A percentile compares a stretch with the other conserved stretches of the same genome.
Conservation (phyloP, 257 asterid species). For the Cruciata laevipes region DNA sequence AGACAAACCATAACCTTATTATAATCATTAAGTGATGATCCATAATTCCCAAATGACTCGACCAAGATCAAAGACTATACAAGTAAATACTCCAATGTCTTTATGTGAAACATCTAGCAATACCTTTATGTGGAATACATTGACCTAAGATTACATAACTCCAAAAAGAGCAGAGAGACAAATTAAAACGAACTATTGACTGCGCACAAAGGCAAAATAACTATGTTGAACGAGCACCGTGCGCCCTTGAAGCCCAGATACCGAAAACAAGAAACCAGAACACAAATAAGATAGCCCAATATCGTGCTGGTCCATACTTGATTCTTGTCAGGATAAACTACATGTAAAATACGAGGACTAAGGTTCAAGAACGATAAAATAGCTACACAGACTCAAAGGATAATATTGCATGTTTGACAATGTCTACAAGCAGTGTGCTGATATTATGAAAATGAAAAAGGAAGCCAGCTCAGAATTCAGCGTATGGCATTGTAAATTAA, state of each 20-base stretch:
- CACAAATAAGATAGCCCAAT: constrained; percentile 90
- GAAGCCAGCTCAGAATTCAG: neutral
- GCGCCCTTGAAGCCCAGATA: constrained; percentile 94
- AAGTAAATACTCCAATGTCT: too few species aligned
- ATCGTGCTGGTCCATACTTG: constrained; percentile 94
- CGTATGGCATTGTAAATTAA: neutral
- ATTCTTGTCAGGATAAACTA: constrained; percentile 91
- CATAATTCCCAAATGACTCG: neutral
- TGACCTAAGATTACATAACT: neutral
- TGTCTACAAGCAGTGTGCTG: neutral
- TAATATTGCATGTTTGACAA: neutral
- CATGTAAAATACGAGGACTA: constrained; percentile 14
- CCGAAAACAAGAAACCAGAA: constrained; percentile 96
- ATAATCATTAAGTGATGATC: neutral
- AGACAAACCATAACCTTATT: too few species aligned
- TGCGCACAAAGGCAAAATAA: neutral
- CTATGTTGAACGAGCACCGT: constrained; percentile 47
- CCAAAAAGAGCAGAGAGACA: too few species aligned
- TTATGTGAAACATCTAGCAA: neutral
- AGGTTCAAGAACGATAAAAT: neutral
- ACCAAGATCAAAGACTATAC: neutral
- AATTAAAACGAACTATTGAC: neutral
- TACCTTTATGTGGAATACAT: neutral
- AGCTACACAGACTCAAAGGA: neutral
- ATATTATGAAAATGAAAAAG: neutral